Evolutionary conservation across 2,329 filamentous ascomycete species (phyloP), one percentile per base, ranked within the genome.

Genomic region (Fusarium newnesense): DNA sequence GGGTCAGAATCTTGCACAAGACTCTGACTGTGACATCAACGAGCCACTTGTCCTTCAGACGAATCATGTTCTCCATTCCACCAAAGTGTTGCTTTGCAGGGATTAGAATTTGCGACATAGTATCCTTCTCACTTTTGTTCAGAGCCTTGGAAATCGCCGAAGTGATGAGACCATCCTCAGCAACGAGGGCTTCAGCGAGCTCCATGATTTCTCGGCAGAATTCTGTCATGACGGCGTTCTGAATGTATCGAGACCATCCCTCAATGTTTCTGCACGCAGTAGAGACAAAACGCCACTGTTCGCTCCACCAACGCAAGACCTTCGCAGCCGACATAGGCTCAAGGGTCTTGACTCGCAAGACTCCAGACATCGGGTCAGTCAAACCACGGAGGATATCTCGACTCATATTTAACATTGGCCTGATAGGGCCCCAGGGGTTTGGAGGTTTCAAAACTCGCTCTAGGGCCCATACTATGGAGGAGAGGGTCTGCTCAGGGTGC

Each of bases 181-280:
- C 91, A 78, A 98, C 93, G 4, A 97, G 87, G 40, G 89, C 88
- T 78, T 97, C 94, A 2, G 96, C 95, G 78, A 97, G 93, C 77
- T 98, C 94, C 90, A 99, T 99, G 19, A 94, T 93, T 79, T 97
- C 94, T 74, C 96, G 92, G 79, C 95, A 98, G 78, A 98, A 98
- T 64, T 97, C 92, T 77, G 95, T 92, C 94, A 99, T 95, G 60
- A 90, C 86, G 26, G 86, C 83, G 79, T 94, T 96, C 57, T 96
- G 92, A 66, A 94, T 90, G 8, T 88, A 88, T 19, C 89, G 85
- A 72, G 94, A 94, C 96, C 96, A 99, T 16, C 85, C 84, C 79
- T 97, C 95, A 7, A 95, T 97, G 68, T 92, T 91, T 46, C 90
- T 87, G 78, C 98, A 98, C 21, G 96, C 93, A 63, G 92, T 91